phyloP scores from a whole-genome alignment of 2,329 filamentous ascomycete genomes.

The Cadophora malorum region DNA sequence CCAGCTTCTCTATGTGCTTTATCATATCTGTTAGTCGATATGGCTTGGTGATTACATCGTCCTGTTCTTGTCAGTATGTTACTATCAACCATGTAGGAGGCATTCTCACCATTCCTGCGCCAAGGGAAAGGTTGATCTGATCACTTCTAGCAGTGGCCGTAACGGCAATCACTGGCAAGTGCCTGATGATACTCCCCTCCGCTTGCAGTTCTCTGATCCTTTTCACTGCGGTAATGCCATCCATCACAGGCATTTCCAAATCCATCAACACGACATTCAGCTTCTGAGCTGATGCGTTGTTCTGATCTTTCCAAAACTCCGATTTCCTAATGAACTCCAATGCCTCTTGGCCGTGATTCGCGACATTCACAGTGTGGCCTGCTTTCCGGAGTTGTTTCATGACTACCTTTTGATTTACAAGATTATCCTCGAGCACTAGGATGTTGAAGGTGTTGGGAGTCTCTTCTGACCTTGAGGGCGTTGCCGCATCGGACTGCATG shows the following conservation, averaged over 20 bases:
- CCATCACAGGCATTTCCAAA: conserved; percentile 83
- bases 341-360: conserved; percentile 67
- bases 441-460: conserved; percentile 41
- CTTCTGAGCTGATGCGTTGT: conserved; percentile 45
- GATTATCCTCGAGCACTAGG: conserved; percentile 64
- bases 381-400: conserved; percentile 57
- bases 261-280: conserved; percentile 78
- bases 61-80: conserved; percentile 30
- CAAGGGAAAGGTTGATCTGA: conserved; percentile 72
- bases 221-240: conserved; percentile 74
- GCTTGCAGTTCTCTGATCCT: conserved; percentile 71
- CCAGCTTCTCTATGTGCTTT: conserved; percentile 33
- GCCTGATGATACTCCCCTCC: conserved; percentile 61
- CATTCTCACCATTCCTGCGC: conserved; percentile 69
- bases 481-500: not conserved
- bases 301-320: conserved; percentile 56
- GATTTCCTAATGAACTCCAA: conserved; percentile 61
- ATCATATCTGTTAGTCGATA: conserved; percentile 39
- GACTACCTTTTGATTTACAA: conserved; percentile 65
- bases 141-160: conserved; percentile 78
- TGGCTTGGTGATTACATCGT: conserved; percentile 40
- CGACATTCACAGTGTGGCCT: conserved; percentile 64
- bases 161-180: conserved; percentile 76
- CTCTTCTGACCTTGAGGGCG: not conserved
- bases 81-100: conserved; percentile 21